phyloP scores from a whole-genome alignment of 2,329 filamentous ascomycete species.

The Beauveria sp. region DNA sequence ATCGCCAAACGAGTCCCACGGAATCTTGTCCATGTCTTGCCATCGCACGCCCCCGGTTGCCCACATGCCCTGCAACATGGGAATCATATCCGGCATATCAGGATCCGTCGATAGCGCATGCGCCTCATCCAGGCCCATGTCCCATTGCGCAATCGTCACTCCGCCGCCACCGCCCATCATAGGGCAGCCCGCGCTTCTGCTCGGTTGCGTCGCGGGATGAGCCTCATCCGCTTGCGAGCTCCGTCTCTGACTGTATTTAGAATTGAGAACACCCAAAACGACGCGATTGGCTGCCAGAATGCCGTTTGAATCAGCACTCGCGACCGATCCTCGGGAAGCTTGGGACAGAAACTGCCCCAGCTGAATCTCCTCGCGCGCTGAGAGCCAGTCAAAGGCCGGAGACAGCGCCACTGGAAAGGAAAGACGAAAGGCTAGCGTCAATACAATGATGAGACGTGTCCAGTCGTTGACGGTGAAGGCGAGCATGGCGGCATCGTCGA shows the following conservation, averaged over 20 bases:
- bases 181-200: not conserved
- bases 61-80: conserved; percentile 5
- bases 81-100: conserved; percentile 2
- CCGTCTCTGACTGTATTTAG: not conserved
- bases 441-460: conserved; percentile 6
- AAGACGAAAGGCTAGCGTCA: conserved; percentile 7
- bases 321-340: not conserved
- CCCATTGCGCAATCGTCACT: not conserved
- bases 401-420: conserved; percentile 8
- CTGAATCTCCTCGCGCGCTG: not conserved
- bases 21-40: not conserved
- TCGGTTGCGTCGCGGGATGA: not conserved
- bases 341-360: conserved; percentile 3
- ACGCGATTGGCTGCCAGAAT: conserved; percentile 3
- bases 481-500: conserved; percentile 2
- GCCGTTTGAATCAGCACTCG: not conserved
- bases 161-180: not conserved
- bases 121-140: not conserved
- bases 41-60: not conserved
- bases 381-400: conserved; percentile 1
- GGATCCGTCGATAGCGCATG: not conserved
- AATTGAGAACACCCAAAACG: not conserved
- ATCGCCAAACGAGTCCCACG: not conserved
- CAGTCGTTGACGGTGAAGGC: conserved; percentile 12
- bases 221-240: not conserved